Conservation (phyloP, 805 yeast species). For the Lachancea mirantina region DNA sequence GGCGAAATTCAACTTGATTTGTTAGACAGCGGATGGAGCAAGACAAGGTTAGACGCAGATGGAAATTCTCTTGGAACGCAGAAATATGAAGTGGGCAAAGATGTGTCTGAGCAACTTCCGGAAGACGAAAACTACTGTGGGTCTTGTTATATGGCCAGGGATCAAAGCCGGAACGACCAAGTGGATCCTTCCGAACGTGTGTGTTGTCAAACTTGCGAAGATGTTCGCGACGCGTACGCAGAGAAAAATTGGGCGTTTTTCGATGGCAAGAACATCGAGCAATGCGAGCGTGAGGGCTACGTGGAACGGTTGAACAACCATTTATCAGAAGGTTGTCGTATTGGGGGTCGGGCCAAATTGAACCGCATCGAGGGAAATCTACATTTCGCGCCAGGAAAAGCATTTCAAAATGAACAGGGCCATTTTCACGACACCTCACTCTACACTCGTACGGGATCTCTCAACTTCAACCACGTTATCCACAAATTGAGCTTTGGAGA, state of each 20-base stretch:
- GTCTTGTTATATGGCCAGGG: conserved; percentile 78
- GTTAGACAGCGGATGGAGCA: conserved; percentile 60
- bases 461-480: conserved; percentile 70
- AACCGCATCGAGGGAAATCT: conserved; percentile 84
- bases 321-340: conserved; percentile 79
- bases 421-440: conserved; percentile 85
- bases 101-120: conserved; percentile 28
- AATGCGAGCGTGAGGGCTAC: conserved; percentile 86
- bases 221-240: conserved; percentile 75
- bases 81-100: conserved; percentile 37
- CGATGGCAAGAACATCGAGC: conserved; percentile 81
- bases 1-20: conserved; percentile 81
- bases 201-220: conserved; percentile 83
- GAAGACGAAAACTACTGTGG: conserved; percentile 58
- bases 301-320: conserved; percentile 53
- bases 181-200: conserved; percentile 35
- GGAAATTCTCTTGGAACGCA: conserved; percentile 44
- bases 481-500: conserved; percentile 78
- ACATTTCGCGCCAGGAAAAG: conserved; percentile 94
- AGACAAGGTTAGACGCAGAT: conserved; percentile 50
- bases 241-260: conserved; percentile 77
- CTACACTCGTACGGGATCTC: conserved; percentile 50
- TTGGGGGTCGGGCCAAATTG: conserved; percentile 70
- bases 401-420: conserved; percentile 45
- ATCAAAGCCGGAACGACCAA: conserved; percentile 44